Evolutionary conservation across 768 basidiomycete species (phyloP).

Genomic region (Kwoniella dejecticola): DNA sequence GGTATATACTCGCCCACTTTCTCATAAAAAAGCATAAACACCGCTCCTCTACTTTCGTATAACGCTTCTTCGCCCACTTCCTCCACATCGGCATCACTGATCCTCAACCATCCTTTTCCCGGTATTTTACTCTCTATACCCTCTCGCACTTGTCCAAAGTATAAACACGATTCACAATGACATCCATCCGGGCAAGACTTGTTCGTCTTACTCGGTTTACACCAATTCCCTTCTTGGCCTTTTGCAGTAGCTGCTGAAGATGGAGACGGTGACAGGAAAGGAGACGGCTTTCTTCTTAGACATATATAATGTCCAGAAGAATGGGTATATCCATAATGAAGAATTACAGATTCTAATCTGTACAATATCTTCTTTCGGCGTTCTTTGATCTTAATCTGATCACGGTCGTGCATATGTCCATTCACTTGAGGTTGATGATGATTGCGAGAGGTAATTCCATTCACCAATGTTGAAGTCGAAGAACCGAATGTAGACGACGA

Average conservation of each 20-base stretch:
- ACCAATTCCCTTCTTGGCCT: constrained; percentile 44
- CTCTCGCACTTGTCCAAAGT: constrained; percentile 65
- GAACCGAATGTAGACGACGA: too few relatives aligned
- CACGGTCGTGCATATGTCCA: not conserved
- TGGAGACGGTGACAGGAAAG: not conserved
- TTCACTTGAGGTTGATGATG: too few relatives aligned
- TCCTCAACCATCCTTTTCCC: constrained; percentile 71
- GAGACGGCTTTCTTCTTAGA: constrained; percentile 74
- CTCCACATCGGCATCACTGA: constrained; percentile 74
- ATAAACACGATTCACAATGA: constrained; percentile 60
- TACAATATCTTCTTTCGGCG: constrained; percentile 66
- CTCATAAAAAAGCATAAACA: constrained; percentile 95
- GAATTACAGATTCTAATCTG: constrained; percentile 79
- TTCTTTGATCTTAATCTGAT: not conserved
- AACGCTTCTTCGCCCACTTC: constrained; percentile 62
- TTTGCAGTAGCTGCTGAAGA: constrained; percentile 12
- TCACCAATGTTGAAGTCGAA: not conserved
- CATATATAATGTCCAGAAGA: constrained; percentile 94
- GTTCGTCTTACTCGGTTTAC: constrained; percentile 58
- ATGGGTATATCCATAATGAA: constrained; percentile 84
- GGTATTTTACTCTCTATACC: constrained; percentile 42
- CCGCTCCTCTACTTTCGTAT: constrained; percentile 62
- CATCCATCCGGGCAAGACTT: constrained; percentile 60
- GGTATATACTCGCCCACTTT: constrained; percentile 57
- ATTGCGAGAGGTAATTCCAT: too few relatives aligned